A percentile compares a stretch with the other conserved stretches of the same genome.
phyloP scores from a whole-genome alignment of 208 protist genomes.

The Phytomonas serpens region DNA sequence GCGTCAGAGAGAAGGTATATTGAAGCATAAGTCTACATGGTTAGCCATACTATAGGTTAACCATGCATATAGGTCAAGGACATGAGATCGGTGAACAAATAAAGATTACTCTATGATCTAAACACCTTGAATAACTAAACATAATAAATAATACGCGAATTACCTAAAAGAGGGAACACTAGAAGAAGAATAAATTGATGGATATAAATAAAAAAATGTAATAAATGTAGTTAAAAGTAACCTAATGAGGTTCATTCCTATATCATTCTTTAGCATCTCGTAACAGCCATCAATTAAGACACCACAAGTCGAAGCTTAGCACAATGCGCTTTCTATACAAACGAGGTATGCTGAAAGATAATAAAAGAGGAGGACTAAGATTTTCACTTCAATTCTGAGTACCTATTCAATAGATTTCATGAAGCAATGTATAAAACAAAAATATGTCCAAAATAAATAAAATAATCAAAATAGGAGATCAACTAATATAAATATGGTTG shows the following conservation, averaged over 20 bases:
- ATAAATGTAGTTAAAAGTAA: neutral
- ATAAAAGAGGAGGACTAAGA: neutral
- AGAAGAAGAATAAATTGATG: neutral
- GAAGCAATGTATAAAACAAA: slow-evolving; percentile 4
- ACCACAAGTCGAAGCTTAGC: neutral
- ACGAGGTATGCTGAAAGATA: slow-evolving; percentile 4
- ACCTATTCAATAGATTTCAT: slow-evolving; percentile 3
- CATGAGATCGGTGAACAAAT: neutral
- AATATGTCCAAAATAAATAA: neutral
- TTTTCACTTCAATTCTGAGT: neutral
- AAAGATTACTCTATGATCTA: neutral
- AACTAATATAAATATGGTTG: neutral
- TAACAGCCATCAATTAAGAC: neutral
- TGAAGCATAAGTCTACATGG: neutral
- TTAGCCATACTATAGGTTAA: neutral
- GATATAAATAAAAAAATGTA: neutral
- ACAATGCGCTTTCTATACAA: neutral
- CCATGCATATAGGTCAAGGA: neutral
- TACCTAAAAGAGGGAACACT: neutral
- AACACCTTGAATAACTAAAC: neutral
- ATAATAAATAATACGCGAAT: neutral
- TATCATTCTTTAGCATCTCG: neutral
- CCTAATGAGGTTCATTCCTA: neutral
- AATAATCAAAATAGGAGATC: neutral
- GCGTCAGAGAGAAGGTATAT: neutral